Evolutionary conservation across 306 rosid genomes (phyloP).

Genomic region (Ormosia emarginata): DNA sequence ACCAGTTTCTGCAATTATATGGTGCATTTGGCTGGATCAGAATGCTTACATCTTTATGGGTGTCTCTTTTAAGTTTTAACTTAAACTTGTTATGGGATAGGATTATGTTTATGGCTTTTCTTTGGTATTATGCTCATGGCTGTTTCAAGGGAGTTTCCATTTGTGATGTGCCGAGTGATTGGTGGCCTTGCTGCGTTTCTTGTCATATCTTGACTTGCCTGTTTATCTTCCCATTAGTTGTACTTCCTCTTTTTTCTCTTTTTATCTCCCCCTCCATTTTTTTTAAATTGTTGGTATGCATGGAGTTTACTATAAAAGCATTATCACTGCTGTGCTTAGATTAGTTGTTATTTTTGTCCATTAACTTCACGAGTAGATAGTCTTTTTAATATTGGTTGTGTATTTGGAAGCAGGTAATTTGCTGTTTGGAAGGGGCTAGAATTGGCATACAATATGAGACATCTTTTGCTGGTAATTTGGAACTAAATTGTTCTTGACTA

Average conservation of each 20-base stretch:
- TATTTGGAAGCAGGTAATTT: constrained; percentile 65
- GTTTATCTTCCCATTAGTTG: neutral
- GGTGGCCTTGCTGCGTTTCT: neutral
- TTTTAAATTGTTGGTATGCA: neutral
- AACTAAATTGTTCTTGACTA: constrained; percentile 16
- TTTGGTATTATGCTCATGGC: neutral
- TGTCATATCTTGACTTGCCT: neutral
- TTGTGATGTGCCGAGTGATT: neutral
- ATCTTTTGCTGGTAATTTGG: constrained; percentile 77
- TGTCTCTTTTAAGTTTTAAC: neutral
- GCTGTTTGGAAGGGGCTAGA: constrained; percentile 91
- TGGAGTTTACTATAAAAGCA: neutral
- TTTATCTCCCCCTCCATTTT: neutral
- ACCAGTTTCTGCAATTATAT: neutral
- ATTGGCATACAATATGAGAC: constrained; percentile 90
- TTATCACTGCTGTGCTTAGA: neutral
- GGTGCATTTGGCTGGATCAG: neutral
- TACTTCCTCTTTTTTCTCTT: neutral
- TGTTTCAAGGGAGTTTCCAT: neutral
- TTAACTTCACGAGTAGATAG: neutral
- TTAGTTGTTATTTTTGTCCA: neutral
- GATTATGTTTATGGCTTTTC: neutral
- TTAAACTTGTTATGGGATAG: neutral
- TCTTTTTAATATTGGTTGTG: constrained; percentile 6
- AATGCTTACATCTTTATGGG: neutral